phyloP scores from a whole-genome alignment of 208 protist species.

The Trichomonas gallinae region DNA sequence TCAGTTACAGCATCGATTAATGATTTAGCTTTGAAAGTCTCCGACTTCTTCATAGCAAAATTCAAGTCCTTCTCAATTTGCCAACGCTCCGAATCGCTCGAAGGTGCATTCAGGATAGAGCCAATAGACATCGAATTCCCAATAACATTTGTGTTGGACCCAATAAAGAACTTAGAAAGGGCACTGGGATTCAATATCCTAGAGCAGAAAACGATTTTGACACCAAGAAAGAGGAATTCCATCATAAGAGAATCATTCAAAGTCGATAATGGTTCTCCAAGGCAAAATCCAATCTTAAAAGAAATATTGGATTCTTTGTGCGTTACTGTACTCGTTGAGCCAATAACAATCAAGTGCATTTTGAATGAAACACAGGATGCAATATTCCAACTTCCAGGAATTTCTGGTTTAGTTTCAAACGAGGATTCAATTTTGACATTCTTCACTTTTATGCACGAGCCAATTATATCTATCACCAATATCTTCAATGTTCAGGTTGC shows the following conservation, averaged over 20 bases:
- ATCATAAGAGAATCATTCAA: neutral
- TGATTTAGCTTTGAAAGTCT: neutral
- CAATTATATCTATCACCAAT: neutral
- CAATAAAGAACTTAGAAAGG: neutral
- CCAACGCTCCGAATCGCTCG: neutral
- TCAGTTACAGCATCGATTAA: neutral
- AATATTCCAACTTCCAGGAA: neutral
- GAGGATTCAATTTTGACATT: neutral
- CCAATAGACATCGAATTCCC: neutral
- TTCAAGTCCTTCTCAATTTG: neutral
- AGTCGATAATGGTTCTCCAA: neutral
- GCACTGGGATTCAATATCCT: neutral
- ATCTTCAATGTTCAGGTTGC: neutral
- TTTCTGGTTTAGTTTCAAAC: neutral
- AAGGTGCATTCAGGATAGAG: neutral
- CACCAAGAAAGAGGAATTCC: neutral
- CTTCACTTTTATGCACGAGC: neutral
- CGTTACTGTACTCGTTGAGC: neutral
- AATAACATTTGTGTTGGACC: neutral
- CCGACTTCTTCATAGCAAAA: neutral
- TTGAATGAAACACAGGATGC: neutral
- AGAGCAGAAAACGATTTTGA: neutral
- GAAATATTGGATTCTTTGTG: neutral
- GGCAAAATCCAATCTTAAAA: neutral
- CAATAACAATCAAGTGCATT: neutral